Evolutionary conservation across 371 early-diverging fungal genomes (phyloP).

Genomic region (Syncephalastrum monosporum): DNA sequence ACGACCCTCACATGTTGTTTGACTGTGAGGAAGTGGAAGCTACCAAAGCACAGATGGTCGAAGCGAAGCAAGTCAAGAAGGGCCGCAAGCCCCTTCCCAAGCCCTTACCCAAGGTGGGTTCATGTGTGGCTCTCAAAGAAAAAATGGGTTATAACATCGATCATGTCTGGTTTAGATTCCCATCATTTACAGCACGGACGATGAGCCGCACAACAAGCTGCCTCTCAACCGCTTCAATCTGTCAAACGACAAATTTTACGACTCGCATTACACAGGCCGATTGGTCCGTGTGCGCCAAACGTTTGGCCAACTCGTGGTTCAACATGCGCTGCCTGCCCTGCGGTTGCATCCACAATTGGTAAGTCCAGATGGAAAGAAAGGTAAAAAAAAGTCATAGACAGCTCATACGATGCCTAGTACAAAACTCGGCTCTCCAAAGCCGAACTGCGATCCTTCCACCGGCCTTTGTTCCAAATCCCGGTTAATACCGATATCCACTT

Average conservation of each 20-base stretch:
- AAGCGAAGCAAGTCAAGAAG: constrained; percentile 44
- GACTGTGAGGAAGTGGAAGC: constrained; percentile 61
- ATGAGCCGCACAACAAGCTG: constrained; percentile 52
- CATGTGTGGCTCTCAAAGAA: neutral
- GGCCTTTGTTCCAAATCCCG: constrained; percentile 78
- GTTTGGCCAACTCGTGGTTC: constrained; percentile 87
- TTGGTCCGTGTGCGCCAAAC: constrained; percentile 84
- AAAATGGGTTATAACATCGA: neutral
- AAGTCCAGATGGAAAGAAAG: constrained; percentile 16
- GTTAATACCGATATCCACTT: constrained; percentile 60
- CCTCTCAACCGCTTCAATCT: constrained; percentile 88
- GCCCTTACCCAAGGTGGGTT: constrained; percentile 37
- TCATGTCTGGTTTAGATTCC: constrained; percentile 16
- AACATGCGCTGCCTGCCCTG: constrained; percentile 94
- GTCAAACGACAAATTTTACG: constrained; percentile 96
- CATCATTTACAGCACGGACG: constrained; percentile 46
- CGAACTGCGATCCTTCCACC: constrained; percentile 94
- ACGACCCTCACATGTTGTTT: constrained; percentile 76
- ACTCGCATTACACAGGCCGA: constrained; percentile 68
- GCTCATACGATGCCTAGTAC: constrained; percentile 53
- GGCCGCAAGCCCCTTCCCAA: constrained; percentile 42
- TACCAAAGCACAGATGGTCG: constrained; percentile 40
- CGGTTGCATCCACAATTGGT: constrained; percentile 83
- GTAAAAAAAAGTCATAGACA: neutral
- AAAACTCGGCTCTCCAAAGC: constrained; percentile 85